Base-by-base conservation (phyloP, 164 flowering plant genomes). In the Buxus sempervirens region DNA sequence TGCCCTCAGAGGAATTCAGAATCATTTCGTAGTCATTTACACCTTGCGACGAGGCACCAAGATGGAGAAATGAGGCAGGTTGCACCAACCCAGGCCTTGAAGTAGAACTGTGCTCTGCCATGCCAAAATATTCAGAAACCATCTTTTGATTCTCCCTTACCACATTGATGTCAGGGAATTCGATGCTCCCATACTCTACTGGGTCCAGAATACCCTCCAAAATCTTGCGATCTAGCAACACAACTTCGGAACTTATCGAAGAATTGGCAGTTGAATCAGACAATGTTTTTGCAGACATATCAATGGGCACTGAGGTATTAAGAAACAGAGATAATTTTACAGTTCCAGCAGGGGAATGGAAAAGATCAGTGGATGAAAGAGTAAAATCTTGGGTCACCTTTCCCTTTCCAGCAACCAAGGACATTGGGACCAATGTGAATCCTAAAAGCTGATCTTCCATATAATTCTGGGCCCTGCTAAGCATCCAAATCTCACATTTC, bases 401-500 rank as follows among this genome's bases (percentile, higher is more conserved):
- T n/a, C 85, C 91, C 66, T 84, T 80, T 9, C 84, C 89, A 25
- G 73, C 70, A 55, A 89, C 76, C n/a, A 75, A 68, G 9, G 89
- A 83, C 54, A 90, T 58, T 0, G 94, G 96, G n/a, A 94, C 90
- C 56, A 91, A 64, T 54, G 89, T 82, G 62, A 95, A 90, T 7
- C 98, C 98, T 58, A 95, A 63, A 1, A 95, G 83, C 78, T 95
- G 99, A 80, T 95, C 99, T 69, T 95, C 98, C 79, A 95, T 58
- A 65, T 48, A 83, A 64, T 82, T 84, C 66, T 85, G 85, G 5
- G 80, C 91, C 70, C 98, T 72, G 70, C 99, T 95, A 5, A 86
- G 81, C 99, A 95, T 92, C 97, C 97, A 95, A 36, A 95, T 84
- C 80, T 95, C 99, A 64, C 97, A 95, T 82, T 88, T 95, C 56